These are phyloP conservation scores for Colletotrichum cordylinicola DNA, from an alignment of 2,329 filamentous ascomycete genomes.

Conservation along the genomic window DNA sequence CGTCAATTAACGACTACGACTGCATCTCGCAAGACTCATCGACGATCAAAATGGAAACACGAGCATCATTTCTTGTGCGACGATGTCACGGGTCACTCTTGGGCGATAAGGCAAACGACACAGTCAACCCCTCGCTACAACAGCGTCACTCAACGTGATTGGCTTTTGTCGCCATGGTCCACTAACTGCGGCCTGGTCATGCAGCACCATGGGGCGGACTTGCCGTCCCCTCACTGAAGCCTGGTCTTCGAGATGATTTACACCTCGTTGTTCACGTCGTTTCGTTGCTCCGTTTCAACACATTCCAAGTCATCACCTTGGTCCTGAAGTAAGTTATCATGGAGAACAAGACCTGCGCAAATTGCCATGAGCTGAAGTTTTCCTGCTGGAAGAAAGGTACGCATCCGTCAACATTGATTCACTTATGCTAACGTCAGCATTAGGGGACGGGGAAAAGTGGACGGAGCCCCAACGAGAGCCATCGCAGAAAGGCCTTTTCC, in stretches of 20 bases:
- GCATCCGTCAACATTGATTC: not conserved
- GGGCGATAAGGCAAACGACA: not conserved
- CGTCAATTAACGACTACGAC: not conserved
- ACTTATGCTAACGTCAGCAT: not conserved
- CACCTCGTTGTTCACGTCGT: not conserved
- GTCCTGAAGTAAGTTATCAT: not conserved
- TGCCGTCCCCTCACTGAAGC: not conserved
- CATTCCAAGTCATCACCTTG: not conserved
- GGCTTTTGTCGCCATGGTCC: not conserved
- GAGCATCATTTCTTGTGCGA: not conserved
- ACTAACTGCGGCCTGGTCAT: not conserved
- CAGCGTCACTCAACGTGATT: not conserved
- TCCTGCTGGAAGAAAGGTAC: slow-evolving; percentile 12
- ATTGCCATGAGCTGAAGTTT: not conserved
- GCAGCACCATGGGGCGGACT: not conserved
- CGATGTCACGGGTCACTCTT: not conserved
- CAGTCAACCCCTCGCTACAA: not conserved
- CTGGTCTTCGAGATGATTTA: not conserved
- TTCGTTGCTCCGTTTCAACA: no score
- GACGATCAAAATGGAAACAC: not conserved
- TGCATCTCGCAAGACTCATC: not conserved
- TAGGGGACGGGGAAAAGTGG: not conserved
- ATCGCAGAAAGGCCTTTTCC: not conserved
- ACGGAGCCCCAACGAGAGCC: no score
- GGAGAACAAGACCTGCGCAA: not conserved